Percentiles rank a stretch among this genome's conserved stretches.
Conservation (phyloP, 176 grass and related monocot genomes). For the Hordeum marinum region DNA sequence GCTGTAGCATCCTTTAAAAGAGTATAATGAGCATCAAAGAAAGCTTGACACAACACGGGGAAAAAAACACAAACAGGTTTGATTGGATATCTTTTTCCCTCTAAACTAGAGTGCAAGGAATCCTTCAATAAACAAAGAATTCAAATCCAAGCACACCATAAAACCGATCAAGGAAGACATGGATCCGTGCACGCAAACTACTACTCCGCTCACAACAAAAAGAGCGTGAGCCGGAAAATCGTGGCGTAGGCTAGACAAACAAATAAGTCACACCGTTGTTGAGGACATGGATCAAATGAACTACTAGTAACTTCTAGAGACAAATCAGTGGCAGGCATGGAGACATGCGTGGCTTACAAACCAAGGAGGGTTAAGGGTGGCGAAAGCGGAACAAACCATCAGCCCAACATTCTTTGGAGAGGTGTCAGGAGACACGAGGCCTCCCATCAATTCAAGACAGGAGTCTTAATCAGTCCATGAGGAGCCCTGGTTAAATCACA, state of each 20-base stretch:
- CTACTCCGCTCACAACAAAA: neutral
- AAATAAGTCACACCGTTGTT: too few relatives aligned
- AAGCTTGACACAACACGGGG: too few relatives aligned
- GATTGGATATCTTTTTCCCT: too few relatives aligned
- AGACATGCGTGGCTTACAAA: neutral
- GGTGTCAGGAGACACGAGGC: neutral
- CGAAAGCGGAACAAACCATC: neutral
- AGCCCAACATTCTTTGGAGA: neutral
- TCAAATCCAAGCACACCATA: neutral
- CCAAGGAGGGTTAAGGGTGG: neutral
- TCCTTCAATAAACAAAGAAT: neutral
- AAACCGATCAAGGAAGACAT: neutral
- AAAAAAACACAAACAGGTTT: too few relatives aligned
- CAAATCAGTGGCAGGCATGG: neutral
- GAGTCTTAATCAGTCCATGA: neutral
- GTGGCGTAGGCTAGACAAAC: too few relatives aligned
- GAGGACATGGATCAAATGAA: too few relatives aligned
- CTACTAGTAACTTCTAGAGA: neutral
- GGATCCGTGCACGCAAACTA: neutral
- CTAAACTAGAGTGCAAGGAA: too few relatives aligned
- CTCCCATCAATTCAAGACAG: neutral
- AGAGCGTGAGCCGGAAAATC: too few relatives aligned
- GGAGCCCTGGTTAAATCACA: neutral
- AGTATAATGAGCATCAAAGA: too few relatives aligned
- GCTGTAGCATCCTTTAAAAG: too few relatives aligned